Conservation (phyloP, 2,329 filamentous ascomycete species). For the Mycosphaerella sp. region DNA sequence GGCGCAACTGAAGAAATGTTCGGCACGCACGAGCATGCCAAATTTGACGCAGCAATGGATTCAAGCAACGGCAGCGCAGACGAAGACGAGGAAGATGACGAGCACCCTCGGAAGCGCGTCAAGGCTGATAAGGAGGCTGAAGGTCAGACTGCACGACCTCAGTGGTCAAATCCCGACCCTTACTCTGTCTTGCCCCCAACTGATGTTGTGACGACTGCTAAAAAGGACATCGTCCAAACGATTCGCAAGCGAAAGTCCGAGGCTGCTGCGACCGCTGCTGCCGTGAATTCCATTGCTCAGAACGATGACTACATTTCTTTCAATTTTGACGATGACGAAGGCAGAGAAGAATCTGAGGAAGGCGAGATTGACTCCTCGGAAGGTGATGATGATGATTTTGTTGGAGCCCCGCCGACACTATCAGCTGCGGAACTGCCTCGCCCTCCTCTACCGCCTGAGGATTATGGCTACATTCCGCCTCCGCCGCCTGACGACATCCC, state of each 20-base stretch:
- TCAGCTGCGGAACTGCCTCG: constrained; percentile 1
- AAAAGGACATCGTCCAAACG: constrained; percentile 79
- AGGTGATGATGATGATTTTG: constrained; percentile 34
- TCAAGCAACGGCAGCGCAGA: constrained; percentile 36
- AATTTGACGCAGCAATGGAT: constrained; percentile 42
- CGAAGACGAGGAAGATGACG: constrained; percentile 21
- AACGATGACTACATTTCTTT: constrained; percentile 83
- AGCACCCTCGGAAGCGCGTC: constrained; percentile 29
- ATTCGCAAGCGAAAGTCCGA: constrained; percentile 83
- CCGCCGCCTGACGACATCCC: constrained; percentile 16
- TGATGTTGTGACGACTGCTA: constrained; percentile 66
- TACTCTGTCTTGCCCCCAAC: constrained; percentile 82
- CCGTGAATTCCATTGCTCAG: constrained; percentile 32
- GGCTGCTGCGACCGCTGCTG: constrained; percentile 46
- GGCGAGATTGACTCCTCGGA: constrained; percentile 27
- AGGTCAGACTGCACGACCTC: constrained; percentile 47
- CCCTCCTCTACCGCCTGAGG: constrained; percentile 13
- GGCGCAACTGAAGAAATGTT: constrained; percentile 42
- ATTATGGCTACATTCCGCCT: not conserved
- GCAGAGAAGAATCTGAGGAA: constrained; percentile 27
- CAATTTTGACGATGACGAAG: constrained; percentile 35
- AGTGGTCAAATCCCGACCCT: constrained; percentile 94
- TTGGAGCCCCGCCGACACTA: constrained; percentile 4
- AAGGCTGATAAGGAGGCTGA: constrained; percentile 29
- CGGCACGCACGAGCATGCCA: constrained; percentile 39